A percentile compares a stretch with the other conserved stretches of the same genome.
These are phyloP conservation scores for Cymbidium sinense DNA, from an alignment of 106 monocot genomes.

Conservation along the genomic window DNA sequence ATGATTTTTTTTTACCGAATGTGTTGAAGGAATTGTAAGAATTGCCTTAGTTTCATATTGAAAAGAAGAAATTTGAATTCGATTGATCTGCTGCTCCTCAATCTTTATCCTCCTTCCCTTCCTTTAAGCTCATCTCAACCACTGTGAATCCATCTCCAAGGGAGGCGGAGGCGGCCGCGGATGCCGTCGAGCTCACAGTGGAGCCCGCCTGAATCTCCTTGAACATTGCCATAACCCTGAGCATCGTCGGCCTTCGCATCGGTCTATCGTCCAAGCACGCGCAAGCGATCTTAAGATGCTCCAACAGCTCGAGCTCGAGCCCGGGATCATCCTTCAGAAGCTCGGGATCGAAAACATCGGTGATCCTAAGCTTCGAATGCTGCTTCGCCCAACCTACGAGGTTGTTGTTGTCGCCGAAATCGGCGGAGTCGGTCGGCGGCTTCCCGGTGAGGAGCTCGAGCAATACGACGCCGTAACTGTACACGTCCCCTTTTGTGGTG, in stretches of 20 bases:
- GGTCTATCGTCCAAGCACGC: slow-evolving; percentile 74
- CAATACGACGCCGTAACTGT: slow-evolving; percentile 85
- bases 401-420: slow-evolving; percentile 82
- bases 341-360: slow-evolving; percentile 61
- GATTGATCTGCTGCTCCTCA: neutral
- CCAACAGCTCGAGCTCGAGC: slow-evolving; percentile 49
- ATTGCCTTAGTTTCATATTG: neutral
- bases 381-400: slow-evolving; percentile 86
- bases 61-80: neutral
- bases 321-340: slow-evolving; percentile 43
- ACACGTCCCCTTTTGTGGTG: slow-evolving; percentile 87
- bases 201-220: slow-evolving; percentile 69
- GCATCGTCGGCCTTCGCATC: slow-evolving; percentile 58
- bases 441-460: slow-evolving; percentile 78
- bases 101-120: slow-evolving; percentile 56
- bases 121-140: slow-evolving; percentile 57
- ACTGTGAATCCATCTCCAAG: slow-evolving; percentile 23
- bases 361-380: slow-evolving; percentile 39
- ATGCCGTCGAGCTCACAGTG: slow-evolving; percentile 15
- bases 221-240: slow-evolving; percentile 83
- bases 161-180: slow-evolving; percentile 8
- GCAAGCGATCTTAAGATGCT: slow-evolving; percentile 77
- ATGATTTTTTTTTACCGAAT: neutral
- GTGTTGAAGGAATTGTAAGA: neutral
- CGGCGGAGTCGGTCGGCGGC: slow-evolving; percentile 61